Conservation (phyloP, 371 early-diverging fungal species). For the Syncephalis plumigaleata region DNA sequence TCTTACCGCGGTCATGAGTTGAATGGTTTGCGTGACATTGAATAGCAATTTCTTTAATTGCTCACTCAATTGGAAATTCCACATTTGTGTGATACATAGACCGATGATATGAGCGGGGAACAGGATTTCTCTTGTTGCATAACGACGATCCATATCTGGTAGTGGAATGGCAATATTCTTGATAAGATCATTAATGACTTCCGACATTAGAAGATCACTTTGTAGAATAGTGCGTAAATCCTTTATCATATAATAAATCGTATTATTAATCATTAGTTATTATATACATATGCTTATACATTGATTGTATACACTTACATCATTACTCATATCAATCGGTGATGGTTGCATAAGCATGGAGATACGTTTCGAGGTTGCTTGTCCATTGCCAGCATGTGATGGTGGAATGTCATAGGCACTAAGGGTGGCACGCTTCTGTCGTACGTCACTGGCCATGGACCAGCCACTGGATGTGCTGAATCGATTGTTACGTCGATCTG, state of each 20-base stretch:
- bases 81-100: slow-evolving; percentile 67
- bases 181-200: slow-evolving; percentile 75
- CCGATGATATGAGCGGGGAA: slow-evolving; percentile 92
- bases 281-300: too few relatives aligned
- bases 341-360: slow-evolving; percentile 13
- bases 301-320: slow-evolving; percentile 1
- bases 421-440: too few relatives aligned
- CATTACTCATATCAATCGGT: slow-evolving; percentile 13
- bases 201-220: slow-evolving; percentile 66
- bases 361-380: slow-evolving; percentile 15
- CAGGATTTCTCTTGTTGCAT: slow-evolving; percentile 66
- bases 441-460: slow-evolving; percentile 15
- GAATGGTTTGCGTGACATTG: slow-evolving; percentile 74
- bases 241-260: too few relatives aligned
- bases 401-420: too few relatives aligned
- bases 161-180: slow-evolving; percentile 73
- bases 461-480: slow-evolving; percentile 19
- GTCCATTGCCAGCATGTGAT: too few relatives aligned
- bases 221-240: slow-evolving; percentile 26
- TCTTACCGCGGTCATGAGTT: slow-evolving; percentile 46
- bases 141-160: slow-evolving; percentile 65
- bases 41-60: slow-evolving; percentile 67
- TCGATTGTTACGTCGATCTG: slow-evolving; percentile 17
- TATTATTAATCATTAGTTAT: too few relatives aligned
- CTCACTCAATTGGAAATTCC: slow-evolving; percentile 60